Evolutionary conservation across 345 rosid species (phyloP), one percentile per base, ranked within the genome.

Genomic region (Arabidopsis arenosa): DNA sequence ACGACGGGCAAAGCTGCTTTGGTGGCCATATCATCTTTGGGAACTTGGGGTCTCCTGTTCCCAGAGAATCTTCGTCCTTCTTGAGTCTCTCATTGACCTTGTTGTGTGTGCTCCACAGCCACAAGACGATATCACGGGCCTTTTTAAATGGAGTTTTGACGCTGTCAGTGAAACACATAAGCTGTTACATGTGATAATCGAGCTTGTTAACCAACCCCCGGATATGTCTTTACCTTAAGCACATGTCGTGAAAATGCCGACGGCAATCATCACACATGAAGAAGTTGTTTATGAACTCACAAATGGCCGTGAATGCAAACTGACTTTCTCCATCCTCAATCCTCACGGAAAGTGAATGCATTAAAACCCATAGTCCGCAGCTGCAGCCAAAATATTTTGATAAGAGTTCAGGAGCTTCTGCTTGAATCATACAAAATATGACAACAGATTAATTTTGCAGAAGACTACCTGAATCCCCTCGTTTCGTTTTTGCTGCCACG

Each of bases 231-330:
- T 83, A 95, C 99, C 96, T 90, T 70, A 90, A 87, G 81, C 99
- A 95, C 97, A 89, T 95, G 14, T 73, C 74, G 76, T 87, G 80
- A 83, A 95, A 95, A 87, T 90, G 98, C 70, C 79, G 90, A 57
- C 98, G 98, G 79, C 99, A 92, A 71, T 95, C 99, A 82, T 95
- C 91, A 40, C 99, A 95, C 69, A 92, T 75, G 76, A 95, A 95
- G 80, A 95, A 92, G 80, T 86, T 89, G 83, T 89, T 88, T 71
- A 95, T 84, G 81, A 92, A 95, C 68, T 92, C 96, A 75, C 99
- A 90, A 41, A 87, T 75, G 59, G 98, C 33, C 66, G 82, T 79
- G 76, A 95, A 95, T 51, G 94, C 86, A 77, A 86, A 88, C 71
- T 89, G 98, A 82, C 96, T 92, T 81, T 92, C 98, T 67, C 86